Evolutionary conservation across 495 filamentous ascomycete genomes (phyloP), one percentile per base, ranked within the genome.

Genomic region (Talaromyces ruber): DNA sequence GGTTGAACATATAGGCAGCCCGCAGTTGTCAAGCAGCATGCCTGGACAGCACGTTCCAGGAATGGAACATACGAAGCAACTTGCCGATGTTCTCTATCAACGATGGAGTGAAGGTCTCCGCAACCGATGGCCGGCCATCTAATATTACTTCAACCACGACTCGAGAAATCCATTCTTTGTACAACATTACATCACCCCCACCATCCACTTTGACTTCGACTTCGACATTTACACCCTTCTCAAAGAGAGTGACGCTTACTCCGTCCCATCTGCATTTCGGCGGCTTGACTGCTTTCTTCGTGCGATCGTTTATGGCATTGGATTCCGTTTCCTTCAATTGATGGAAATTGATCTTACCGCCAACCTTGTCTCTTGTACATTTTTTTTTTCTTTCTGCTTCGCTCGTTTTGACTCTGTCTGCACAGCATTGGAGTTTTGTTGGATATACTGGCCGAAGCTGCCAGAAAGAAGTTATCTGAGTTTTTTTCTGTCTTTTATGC

Each of bases 41-140:
- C 79, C 81, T 6, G 76, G 75, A 16, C 76, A 81, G 60, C 66
- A 82, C 24, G 76, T 82, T 52, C 80, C 86, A 5, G 93, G 91
- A 4, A 93, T 96, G 91, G 92, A 96, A 70, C 91, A 96, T 71
- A 89, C 88, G 61, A 91, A 90, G 68, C 85, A 93, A 70, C 76
- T 98, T 26, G 88, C 90, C 11, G 92, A 97, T 74, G 88, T 96
- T 28, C 82, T 98, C 21, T 98, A 96, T 74, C 79, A 85, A 47
- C 83, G 93, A 24, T 98, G 94, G 94, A 81, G 88, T 1, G 90
- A 95, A 63, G 92, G 91, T 14, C 73, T 98, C 67, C 86, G 86
- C 66, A 83, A 80, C 58, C 81, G 93, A 60, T 98, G 93, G 93
- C 82, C 84, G 18, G 75, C 76, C 32, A 70, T 82, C 21, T 86